These are phyloP conservation scores for Periconia sp. DNA, from an alignment of 2,329 filamentous ascomycete genomes.

Conservation along the genomic window DNA sequence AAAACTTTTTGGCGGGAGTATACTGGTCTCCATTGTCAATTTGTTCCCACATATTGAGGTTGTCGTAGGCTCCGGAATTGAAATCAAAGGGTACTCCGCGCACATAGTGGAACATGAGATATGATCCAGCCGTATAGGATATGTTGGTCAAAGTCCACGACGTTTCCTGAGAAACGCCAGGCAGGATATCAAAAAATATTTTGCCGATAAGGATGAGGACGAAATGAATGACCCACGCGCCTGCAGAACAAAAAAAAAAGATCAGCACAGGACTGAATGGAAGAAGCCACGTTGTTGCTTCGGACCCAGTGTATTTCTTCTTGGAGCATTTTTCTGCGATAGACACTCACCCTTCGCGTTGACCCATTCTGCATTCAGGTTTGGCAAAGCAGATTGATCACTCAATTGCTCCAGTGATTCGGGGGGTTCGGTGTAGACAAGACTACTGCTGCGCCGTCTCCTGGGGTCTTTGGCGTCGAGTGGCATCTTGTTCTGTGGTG, in stretches of 20 bases:
- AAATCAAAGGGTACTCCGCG: slow-evolving; percentile 98
- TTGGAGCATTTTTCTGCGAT: neutral
- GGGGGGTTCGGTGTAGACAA: slow-evolving; percentile 95
- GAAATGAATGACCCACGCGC: slow-evolving; percentile 96
- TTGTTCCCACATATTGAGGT: slow-evolving; percentile 99
- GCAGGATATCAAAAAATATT: slow-evolving; percentile 95
- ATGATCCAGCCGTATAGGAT: slow-evolving; percentile 97
- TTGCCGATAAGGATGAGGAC: slow-evolving; percentile 90
- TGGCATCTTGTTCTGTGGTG: slow-evolving; percentile 35
- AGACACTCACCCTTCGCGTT: slow-evolving; percentile 86
- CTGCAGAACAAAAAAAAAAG: slow-evolving; percentile 49
- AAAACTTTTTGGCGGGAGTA: slow-evolving; percentile 97
- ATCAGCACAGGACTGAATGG: slow-evolving; percentile 10
- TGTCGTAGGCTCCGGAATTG: slow-evolving; percentile 97
- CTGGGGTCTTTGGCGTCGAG: slow-evolving; percentile 62
- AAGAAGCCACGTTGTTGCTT: slow-evolving; percentile 4
- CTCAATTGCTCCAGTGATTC: slow-evolving; percentile 98
- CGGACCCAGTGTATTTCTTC: too few species aligned
- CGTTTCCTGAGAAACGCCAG: slow-evolving; percentile 93
- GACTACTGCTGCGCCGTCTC: slow-evolving; percentile 93
- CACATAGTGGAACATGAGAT: slow-evolving; percentile 99
- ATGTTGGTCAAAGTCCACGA: slow-evolving; percentile 99
- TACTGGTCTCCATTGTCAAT: slow-evolving; percentile 99
- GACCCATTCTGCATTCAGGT: slow-evolving; percentile 97
- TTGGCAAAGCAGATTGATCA: slow-evolving; percentile 91